These are phyloP conservation scores for Lipomyces spencermartinsiae DNA, from an alignment of 805 yeast genomes.

Conservation along the genomic window DNA sequence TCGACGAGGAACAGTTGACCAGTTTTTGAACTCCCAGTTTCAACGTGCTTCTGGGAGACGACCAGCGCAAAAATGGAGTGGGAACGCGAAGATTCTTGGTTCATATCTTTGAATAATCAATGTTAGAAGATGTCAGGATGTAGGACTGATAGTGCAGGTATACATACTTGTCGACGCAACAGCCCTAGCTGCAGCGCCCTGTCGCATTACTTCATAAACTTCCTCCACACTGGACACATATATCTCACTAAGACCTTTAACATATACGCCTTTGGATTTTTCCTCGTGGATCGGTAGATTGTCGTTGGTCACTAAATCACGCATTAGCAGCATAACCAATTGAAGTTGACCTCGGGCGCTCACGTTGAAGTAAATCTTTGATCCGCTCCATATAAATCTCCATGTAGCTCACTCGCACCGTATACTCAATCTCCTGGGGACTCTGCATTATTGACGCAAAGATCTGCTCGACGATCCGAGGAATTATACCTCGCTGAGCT, in stretches of 20 bases:
- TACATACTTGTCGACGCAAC: conserved; percentile 59
- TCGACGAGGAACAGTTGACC: conserved; percentile 79
- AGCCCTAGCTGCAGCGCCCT: conserved; percentile 63
- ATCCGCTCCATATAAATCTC: conserved; percentile 84
- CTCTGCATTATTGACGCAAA: conserved; percentile 60
- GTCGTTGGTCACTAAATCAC: conserved; percentile 38
- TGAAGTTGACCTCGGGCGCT: background rate
- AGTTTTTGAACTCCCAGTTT: conserved; percentile 62
- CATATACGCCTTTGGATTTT: conserved; percentile 67
- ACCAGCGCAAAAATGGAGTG: conserved; percentile 79
- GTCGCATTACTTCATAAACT: conserved; percentile 60
- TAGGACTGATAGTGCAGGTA: background rate
- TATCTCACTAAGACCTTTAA: conserved; percentile 69
- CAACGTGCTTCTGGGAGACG: conserved; percentile 63
- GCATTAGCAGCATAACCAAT: background rate
- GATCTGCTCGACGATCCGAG: conserved; percentile 70
- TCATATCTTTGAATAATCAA: conserved; percentile 52
- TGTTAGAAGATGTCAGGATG: background rate
- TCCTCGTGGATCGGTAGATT: conserved; percentile 68
- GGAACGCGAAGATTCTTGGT: conserved; percentile 74
- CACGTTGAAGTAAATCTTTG: conserved; percentile 66
- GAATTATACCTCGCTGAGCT: conserved; percentile 68
- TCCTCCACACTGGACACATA: conserved; percentile 66
- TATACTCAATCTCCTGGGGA: conserved; percentile 61
- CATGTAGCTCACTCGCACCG: conserved; percentile 73